These are phyloP conservation scores for Sonneratia alba DNA, from an alignment of 345 rosid species.

Conservation along the genomic window DNA sequence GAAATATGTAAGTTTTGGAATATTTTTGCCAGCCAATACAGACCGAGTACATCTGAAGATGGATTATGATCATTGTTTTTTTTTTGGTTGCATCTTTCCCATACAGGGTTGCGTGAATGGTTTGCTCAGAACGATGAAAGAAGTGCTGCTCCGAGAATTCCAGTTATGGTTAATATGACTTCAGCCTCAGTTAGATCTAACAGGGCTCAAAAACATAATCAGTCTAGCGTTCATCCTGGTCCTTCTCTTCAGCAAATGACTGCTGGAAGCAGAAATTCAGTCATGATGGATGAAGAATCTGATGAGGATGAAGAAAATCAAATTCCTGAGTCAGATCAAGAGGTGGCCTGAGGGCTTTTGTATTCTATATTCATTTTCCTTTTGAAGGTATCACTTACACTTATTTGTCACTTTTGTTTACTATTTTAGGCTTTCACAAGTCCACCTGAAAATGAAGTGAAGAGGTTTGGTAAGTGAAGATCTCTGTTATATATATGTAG, in stretches of 20 bases:
- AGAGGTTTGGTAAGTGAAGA: conserved; percentile 47
- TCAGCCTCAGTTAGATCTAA: conserved; percentile 53
- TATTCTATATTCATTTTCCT: background rate
- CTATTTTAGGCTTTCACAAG: conserved; percentile 39
- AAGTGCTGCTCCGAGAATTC: conserved; percentile 84
- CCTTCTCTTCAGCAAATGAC: conserved; percentile 57
- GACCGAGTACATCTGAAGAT: background rate
- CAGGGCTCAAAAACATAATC: conserved; percentile 39
- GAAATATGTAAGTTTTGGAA: background rate
- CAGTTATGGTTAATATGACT: conserved; percentile 96
- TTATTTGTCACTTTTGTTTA: conserved; percentile 1
- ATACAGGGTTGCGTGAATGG: conserved; percentile 91
- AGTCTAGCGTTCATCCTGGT: conserved; percentile 36
- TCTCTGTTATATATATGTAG: conserved; percentile 3
- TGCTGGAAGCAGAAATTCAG: conserved; percentile 58
- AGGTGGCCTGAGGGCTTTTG: conserved; percentile 27
- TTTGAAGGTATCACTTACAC: background rate
- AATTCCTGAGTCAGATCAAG: conserved; percentile 79
- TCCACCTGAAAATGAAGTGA: conserved; percentile 41
- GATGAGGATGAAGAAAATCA: conserved; percentile 96
- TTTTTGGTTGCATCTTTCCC: background rate
- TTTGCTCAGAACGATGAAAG: conserved; percentile 94
- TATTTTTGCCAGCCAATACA: background rate
- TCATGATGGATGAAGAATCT: conserved; percentile 76
- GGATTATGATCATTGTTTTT: background rate